Conservation (phyloP, 352 stramenopile genomes). For the Phytopythium helicoides region DNA sequence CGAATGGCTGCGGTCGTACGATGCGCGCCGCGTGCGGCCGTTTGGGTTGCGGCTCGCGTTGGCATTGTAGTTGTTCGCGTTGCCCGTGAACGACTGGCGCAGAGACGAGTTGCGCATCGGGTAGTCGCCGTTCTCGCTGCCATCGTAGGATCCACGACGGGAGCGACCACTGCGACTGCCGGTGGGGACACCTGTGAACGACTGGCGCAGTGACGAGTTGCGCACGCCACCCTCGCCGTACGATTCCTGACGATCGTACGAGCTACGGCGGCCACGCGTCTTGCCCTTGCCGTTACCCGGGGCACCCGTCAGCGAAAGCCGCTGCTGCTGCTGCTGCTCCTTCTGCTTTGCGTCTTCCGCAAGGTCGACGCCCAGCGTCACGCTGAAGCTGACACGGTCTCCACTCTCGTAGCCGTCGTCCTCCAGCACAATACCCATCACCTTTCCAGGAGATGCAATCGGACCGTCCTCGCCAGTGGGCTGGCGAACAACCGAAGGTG, state of each 20-base stretch:
- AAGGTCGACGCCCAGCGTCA: slow-evolving; percentile 71
- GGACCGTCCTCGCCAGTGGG: slow-evolving; percentile 76
- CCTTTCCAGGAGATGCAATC: slow-evolving; percentile 62
- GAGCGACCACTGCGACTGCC: slow-evolving; percentile 37
- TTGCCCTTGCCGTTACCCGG: slow-evolving; percentile 22
- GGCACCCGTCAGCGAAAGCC: slow-evolving; percentile 39
- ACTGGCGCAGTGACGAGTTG: slow-evolving; percentile 38
- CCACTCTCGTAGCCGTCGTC: slow-evolving; percentile 49
- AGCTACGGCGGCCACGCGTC: slow-evolving; percentile 17
- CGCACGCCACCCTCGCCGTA: slow-evolving; percentile 10
- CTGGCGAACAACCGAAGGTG: slow-evolving; percentile 47
- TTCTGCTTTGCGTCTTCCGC: slow-evolving; percentile 69
- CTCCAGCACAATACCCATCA: slow-evolving; percentile 75
- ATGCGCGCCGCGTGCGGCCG: slow-evolving; percentile 53
- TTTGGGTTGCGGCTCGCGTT: neutral
- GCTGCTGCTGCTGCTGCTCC: slow-evolving; percentile 31
- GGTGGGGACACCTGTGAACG: slow-evolving; percentile 23
- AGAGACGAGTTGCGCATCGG: slow-evolving; percentile 24
- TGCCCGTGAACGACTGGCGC: slow-evolving; percentile 32
- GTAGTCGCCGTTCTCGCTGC: slow-evolving; percentile 35
- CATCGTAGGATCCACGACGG: slow-evolving; percentile 53
- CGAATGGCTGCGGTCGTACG: slow-evolving; percentile 52
- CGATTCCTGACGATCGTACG: slow-evolving; percentile 23
- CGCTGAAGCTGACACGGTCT: slow-evolving; percentile 80
- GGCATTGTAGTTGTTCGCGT: slow-evolving; percentile 31